Base-by-base conservation (phyloP, 2,329 filamentous ascomycete genomes). In the Aspergillus persii region DNA sequence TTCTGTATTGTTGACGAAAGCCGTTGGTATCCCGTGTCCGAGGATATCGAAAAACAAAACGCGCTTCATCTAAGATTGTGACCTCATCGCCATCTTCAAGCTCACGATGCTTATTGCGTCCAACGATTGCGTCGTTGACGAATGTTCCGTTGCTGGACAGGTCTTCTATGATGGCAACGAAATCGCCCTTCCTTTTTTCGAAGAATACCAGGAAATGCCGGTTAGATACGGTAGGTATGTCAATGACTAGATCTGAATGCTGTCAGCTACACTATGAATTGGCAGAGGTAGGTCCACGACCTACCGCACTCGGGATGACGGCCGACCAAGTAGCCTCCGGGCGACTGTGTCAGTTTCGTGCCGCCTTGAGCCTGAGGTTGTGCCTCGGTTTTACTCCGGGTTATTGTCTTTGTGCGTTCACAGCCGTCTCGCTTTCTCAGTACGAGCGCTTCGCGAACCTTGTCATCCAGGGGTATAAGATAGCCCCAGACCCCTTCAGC, bases 111-210 rank as follows among this genome's bases (percentile, higher is more conserved):
- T 96, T 92, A 75, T 99, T 99, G 54, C 94, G 89, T 27, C 95
- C 95, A 27, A 99, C 86, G 31, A 96, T 84, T 15, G 88, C 89
- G 68, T 97, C 92, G 70, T 98, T 98, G 68, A 99, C 89, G 72
- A 93, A 99, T 0, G 96, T 99, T 53, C 95, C 95, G 72, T 99
- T 99, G 71, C 88, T 95, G 6, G 95, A 99, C 23, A 98, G 79
- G 74, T 99, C 95, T 74, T 99, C 93, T 4, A 99, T 77, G 11
- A 98, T 84, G 8, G 92, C 94, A 47, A 86, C 77, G 0, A 80
- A 71, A 62, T 82, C 81, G 36, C 86, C 84, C 53, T 80, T 78
- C 63, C 81, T 83, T 64, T 83, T 86, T 71, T 88, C 84, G 53
- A 80, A 73, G 65, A 81, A 80, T 55, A 83, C 64, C 49, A 82